These are phyloP conservation scores for Cardamine resedifolia DNA, from an alignment of 345 rosid genomes.

Conservation along the genomic window DNA sequence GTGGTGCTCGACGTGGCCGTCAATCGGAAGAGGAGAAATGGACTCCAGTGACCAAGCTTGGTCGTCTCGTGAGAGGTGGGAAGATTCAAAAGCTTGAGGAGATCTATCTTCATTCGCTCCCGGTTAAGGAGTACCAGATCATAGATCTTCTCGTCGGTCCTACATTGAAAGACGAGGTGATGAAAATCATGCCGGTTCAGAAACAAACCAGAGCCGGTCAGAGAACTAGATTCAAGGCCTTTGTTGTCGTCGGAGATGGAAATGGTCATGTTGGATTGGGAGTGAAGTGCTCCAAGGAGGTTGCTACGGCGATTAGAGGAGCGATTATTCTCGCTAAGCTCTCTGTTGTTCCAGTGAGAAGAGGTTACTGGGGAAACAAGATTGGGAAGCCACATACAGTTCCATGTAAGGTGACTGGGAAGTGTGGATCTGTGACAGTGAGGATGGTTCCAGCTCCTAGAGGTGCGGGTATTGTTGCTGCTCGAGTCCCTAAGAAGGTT, in stretches of 20 bases:
- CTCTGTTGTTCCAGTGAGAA: slow-evolving; percentile 73
- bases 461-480: slow-evolving; percentile 84
- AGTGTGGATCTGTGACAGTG: slow-evolving; percentile 78
- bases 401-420: slow-evolving; percentile 82
- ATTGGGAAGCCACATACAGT: slow-evolving; percentile 87
- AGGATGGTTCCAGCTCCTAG: slow-evolving; percentile 92
- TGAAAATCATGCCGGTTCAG: slow-evolving; percentile 95
- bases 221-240: slow-evolving; percentile 81
- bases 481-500: slow-evolving; percentile 86
- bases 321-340: slow-evolving; percentile 72
- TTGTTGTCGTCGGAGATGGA: slow-evolving; percentile 68
- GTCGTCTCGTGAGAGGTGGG: slow-evolving; percentile 63
- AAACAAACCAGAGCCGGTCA: slow-evolving; percentile 86
- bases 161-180: slow-evolving; percentile 81
- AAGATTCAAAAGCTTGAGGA: slow-evolving; percentile 61
- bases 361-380: slow-evolving; percentile 93
- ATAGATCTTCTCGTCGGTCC: slow-evolving; percentile 74
- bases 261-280: slow-evolving; percentile 86
- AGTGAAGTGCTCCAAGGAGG: slow-evolving; percentile 79
- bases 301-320: slow-evolving; percentile 78
- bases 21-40: slow-evolving; percentile 72
- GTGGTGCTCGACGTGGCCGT: slow-evolving; percentile 72
- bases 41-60: slow-evolving; percentile 90
- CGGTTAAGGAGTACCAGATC: slow-evolving; percentile 89
- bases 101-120: slow-evolving; percentile 81